Conservation (phyloP, 257 asterid genomes). For the Linaria vulgaris region DNA sequence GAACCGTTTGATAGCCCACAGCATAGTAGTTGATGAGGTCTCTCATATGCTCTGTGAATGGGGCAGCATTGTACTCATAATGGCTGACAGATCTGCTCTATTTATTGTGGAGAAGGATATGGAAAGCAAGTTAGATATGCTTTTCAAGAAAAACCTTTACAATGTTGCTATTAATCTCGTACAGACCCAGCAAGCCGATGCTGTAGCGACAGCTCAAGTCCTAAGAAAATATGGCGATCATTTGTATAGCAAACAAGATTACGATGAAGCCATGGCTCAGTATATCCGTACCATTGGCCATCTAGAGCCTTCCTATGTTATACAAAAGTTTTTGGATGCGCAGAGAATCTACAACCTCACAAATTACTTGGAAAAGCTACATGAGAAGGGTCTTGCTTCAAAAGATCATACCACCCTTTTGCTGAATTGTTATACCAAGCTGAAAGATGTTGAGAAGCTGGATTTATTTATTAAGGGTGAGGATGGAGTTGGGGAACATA, state of each 20-base stretch:
- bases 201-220: constrained; percentile 93
- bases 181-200: constrained; percentile 96
- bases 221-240: constrained; percentile 95
- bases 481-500: constrained; percentile 77
- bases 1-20: constrained; percentile 84
- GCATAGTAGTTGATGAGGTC: constrained; percentile 68
- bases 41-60: constrained; percentile 97
- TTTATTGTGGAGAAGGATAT: constrained; percentile 92
- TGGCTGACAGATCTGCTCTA: constrained; percentile 79
- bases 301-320: constrained; percentile 94
- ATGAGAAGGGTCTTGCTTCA: constrained; percentile 90
- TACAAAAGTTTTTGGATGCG: constrained; percentile 95
- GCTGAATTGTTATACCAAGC: constrained; percentile 90
- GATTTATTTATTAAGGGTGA: constrained; percentile 79
- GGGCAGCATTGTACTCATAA: constrained; percentile 86
- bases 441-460: constrained; percentile 92
- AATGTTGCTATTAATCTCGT: constrained; percentile 90
- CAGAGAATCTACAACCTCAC: constrained; percentile 92
- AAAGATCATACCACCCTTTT: constrained; percentile 96
- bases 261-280: constrained; percentile 94
- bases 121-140: constrained; percentile 98
- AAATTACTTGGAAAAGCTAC: constrained; percentile 90
- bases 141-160: constrained; percentile 93
- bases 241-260: constrained; percentile 75
- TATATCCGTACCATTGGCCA: constrained; percentile 84